Evolutionary conservation across 108 stramenopile species (phyloP), one percentile per base, ranked within the genome.

Genomic region (Skeletonema potamos): DNA sequence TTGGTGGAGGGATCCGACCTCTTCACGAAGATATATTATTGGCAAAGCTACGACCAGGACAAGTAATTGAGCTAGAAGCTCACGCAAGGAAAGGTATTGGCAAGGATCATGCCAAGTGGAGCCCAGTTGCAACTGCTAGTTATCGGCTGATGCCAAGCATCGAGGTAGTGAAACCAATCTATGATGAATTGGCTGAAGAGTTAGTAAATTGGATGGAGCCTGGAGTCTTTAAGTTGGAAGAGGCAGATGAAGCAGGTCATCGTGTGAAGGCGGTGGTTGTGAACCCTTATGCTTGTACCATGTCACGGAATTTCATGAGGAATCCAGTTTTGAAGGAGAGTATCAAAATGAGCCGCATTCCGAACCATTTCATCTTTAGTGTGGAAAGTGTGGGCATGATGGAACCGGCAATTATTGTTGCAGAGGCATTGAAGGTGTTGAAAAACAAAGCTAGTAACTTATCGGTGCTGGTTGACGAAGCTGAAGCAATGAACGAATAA

Each of bases 41-140:
- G 30, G 96, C 97, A 2, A 98, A 98, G 76, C 74, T 99, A 18
- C 87, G 96, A 29, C 97, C 99, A 2, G 97, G 96, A 46, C 97
- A 98, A 81, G 80, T 82, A 27, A 98, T 99, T 72, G 87, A 86
- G 56, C 75, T 97, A 36, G 92, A 96, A 76, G 92, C 93, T 12
- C 96, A 97, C 70, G 92, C 90, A 13, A 77, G 87, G 6, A 86
- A 87, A 66, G 97, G 98, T 20, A 84, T 86, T 17, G 99, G 98
- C 2, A 89, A 93, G 39, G 97, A 98, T 72, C 99, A 99, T 82
- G 98, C 99, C 46, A 99, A 99, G 74, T 99, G 73, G 65, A 93
- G 92, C 11, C 99, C 99, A 15, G 98, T 99, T 11, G 95, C 96
- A 1, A 99, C 99, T 15, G 99, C 98, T 15, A 84, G 87, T 58